phyloP scores from a whole-genome alignment of 164 flowering plant genomes.

The grape (Vitis vinifera) region DNA sequence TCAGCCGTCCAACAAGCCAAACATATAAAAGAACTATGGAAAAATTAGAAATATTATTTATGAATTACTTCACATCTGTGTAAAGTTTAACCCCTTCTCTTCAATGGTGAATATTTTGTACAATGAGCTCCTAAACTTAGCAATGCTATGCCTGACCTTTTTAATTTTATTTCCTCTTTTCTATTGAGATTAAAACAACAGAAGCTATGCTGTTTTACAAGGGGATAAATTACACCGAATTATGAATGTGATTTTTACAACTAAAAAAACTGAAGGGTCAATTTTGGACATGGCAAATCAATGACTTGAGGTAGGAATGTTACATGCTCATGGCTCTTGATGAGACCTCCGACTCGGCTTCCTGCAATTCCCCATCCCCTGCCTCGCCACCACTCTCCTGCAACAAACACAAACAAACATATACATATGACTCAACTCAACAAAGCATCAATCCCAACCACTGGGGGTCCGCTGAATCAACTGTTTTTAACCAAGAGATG shows the following conservation, averaged over 20 bases:
- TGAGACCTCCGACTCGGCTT: slow-evolving; percentile 59
- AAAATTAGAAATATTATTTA: no score
- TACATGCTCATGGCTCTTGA: slow-evolving; percentile 92
- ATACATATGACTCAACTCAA: no score
- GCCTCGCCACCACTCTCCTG: slow-evolving; percentile 38
- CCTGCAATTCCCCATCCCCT: slow-evolving; percentile 46
- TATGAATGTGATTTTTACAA: slow-evolving; percentile 30
- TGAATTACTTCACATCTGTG: no score
- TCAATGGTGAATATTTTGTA: neutral
- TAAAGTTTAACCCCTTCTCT: no score
- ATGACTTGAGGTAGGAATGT: slow-evolving; percentile 9
- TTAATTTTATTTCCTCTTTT: slow-evolving; percentile 7
- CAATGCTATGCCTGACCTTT: slow-evolving; percentile 26
- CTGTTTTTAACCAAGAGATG: neutral
- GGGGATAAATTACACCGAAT: slow-evolving; percentile 39
- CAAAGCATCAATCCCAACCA: neutral
- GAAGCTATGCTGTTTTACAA: slow-evolving; percentile 35
- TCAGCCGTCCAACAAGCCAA: no score
- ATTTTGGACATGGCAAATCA: slow-evolving; percentile 27
- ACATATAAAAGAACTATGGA: no score
- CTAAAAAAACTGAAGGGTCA: neutral
- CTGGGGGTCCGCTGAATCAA: neutral
- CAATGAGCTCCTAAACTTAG: slow-evolving; percentile 27
- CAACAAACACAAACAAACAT: neutral
- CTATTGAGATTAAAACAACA: slow-evolving; percentile 6